Evolutionary conservation across 805 yeast genomes (phyloP), one percentile per base, ranked within the genome.

Genomic region (Candida endomychidarum): DNA sequence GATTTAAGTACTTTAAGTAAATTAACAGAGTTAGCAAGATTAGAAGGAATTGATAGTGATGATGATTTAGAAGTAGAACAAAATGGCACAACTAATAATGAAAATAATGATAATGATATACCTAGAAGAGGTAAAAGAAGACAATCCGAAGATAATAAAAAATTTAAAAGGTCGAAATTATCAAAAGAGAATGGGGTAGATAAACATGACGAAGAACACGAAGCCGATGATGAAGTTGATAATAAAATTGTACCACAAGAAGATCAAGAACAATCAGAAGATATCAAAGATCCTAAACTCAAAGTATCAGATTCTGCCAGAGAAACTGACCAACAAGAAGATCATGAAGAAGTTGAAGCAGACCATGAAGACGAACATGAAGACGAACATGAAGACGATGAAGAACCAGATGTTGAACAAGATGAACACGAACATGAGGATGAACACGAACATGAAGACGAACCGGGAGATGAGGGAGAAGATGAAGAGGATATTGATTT

Each of bases 1-100:
- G 75, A 69, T 46, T 58, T 69, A 46, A 58, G 56, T 37, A 59
- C 64, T 5, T 57, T 69, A 34, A 67, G 75, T 7, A 58, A 66
- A 52, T 60, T 74, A 45, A 64, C 71, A 19, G 71, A 60, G 40
- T 56, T 72, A 48, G 75, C 75, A 3, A 49, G 64, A 22, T 49
- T 65, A 40, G 60, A 60, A 43, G 72, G 61, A 15, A 64, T 63
- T 8, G 67, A 65, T 47, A 56, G 67, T 5, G 67, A 59, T 31
- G 60, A 59, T 19, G 65, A 60, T 9, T 18, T 14, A 7, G 40
- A 40, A 23, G 31, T 23, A 2, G 35, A 32, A 10, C 16, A 31
- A 19, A n/a, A 32, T 32, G 26, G 19, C 12, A 25, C 18, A 14
- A 25, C 31, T 27, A 36, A 9, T 34, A 34, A 23, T 27, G 31